Base-by-base conservation (phyloP, 2,329 filamentous ascomycete species). In the Monosporascus sp. region DNA sequence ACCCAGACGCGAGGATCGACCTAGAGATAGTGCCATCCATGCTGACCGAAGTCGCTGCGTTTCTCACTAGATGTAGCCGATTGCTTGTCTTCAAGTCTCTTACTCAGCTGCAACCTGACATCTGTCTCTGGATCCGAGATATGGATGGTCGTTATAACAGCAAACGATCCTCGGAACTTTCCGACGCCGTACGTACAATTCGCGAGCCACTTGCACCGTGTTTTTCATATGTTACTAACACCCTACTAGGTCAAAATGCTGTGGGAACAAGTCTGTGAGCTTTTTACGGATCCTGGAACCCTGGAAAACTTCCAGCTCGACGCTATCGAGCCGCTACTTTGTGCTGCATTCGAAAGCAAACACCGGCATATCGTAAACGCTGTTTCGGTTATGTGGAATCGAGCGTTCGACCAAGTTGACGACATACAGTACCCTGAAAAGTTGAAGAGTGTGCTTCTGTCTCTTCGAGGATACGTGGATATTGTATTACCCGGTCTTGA, bases 121-220 rank as follows among this genome's bases (percentile, higher is more conserved):
- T 91, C 25, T 72, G 74, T 14, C 59, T 72, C 2, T 92, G 88
- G 87, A 72, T 91, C 43, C 74, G 78, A 52, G 88, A 92, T 63
- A 63, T 68, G 8, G 66, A 76, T 11, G 70, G 64, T 52, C 73
- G 71, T 36, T 65, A 81, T 43, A 65, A 68, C 48, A 70, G 72
- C 55, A 72, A 70, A 38, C 72, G 72, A 43, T 67, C 70, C n/a
- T 68, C 70, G 45, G 58, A 67, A 20, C 53, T 78, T 22, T 71
- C 70, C 15, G 70, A 73, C 59, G 64, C 72, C 55, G 79, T 83
- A 74, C 70, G 77, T 71, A 39, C 17, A 25, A 25, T 15, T 46
- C 43, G 25, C 11, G n/a, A 25, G 25, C 11, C 22, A 7, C 24
- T 31, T 25, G 3, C 24, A 17, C 17, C 7, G n/a, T 22, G 14